Evolutionary conservation across 306 rosid genomes (phyloP).

Genomic region (Canavalia gladiata): DNA sequence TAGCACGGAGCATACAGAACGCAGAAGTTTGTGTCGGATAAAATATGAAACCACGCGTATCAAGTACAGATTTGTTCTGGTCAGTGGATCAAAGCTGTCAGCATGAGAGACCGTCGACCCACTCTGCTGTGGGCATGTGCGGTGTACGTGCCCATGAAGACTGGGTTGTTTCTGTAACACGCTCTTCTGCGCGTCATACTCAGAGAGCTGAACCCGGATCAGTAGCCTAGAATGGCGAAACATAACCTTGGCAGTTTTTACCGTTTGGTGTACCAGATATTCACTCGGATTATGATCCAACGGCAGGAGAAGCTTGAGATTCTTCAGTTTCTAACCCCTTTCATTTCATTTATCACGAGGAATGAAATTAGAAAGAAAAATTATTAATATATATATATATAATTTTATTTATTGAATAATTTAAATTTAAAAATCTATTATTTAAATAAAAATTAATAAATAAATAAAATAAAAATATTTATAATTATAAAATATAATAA

Average conservation of each 20-base stretch:
- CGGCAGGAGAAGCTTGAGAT: not conserved
- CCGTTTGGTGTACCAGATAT: conserved; percentile 25
- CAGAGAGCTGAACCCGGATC: not conserved
- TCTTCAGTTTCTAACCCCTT: not conserved
- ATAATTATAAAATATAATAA: too few relatives aligned
- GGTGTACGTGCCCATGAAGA: not conserved
- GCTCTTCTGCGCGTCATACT: conserved; percentile 27
- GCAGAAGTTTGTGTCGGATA: conserved; percentile 42
- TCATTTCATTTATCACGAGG: too few relatives aligned
- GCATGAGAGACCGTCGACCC: not conserved
- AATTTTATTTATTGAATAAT: too few relatives aligned
- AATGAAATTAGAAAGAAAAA: too few relatives aligned
- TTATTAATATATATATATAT: too few relatives aligned
- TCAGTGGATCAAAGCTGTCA: conserved; percentile 36
- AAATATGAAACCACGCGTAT: conserved; percentile 34
- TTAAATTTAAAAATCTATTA: too few relatives aligned
- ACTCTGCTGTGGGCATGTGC: not conserved
- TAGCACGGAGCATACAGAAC: conserved; percentile 16
- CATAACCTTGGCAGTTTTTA: conserved; percentile 47
- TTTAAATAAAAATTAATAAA: too few relatives aligned
- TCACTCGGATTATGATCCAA: not conserved
- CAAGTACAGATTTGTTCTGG: conserved; percentile 44
- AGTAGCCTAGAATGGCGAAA: conserved; percentile 35
- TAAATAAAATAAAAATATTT: too few relatives aligned
- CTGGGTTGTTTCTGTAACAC: not conserved